Evolutionary conservation across 805 yeast species (phyloP).

Genomic region (Ogataea siamensis): DNA sequence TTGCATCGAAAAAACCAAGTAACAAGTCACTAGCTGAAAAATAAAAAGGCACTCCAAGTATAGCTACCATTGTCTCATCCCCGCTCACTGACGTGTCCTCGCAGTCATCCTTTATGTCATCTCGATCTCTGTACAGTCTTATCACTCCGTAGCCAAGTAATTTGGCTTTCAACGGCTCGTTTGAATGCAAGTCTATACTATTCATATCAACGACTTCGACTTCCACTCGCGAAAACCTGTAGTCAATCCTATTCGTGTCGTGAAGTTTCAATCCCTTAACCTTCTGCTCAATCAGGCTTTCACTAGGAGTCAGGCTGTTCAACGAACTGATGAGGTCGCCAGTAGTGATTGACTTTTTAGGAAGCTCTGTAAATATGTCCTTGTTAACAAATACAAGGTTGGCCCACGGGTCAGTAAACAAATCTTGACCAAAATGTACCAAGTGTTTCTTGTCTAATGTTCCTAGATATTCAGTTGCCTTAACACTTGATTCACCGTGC

Average conservation of each 20-base stretch:
- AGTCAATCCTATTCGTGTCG: slow-evolving; percentile 25
- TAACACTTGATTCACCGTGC: slow-evolving; percentile 12
- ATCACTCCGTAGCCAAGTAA: slow-evolving; percentile 74
- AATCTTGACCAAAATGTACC: slow-evolving; percentile 20
- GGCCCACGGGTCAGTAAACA: slow-evolving; percentile 26
- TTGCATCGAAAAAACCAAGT: slow-evolving; percentile 70
- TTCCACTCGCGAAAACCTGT: slow-evolving; percentile 36
- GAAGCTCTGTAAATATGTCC: slow-evolving; percentile 23
- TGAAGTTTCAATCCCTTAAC: slow-evolving; percentile 9
- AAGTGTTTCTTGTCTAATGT: slow-evolving; percentile 19
- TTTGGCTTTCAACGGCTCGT: slow-evolving; percentile 55
- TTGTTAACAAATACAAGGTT: slow-evolving; percentile 17
- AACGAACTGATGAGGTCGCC: slow-evolving; percentile 9
- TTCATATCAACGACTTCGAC: slow-evolving; percentile 33
- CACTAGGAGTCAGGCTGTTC: slow-evolving; percentile 4
- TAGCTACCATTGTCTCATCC: slow-evolving; percentile 69
- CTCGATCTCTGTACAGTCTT: slow-evolving; percentile 58
- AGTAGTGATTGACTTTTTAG: slow-evolving; percentile 7
- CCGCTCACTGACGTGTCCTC: slow-evolving; percentile 32
- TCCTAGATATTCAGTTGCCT: slow-evolving; percentile 21
- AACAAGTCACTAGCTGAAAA: slow-evolving; percentile 81
- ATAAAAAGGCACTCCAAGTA: slow-evolving; percentile 84
- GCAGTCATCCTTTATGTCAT: slow-evolving; percentile 25
- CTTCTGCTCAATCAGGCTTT: slow-evolving; percentile 13
- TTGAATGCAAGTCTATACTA: slow-evolving; percentile 12